These are phyloP conservation scores for Solanum infundibuliforme DNA, from an alignment of 257 asterid genomes.

Conservation along the genomic window DNA sequence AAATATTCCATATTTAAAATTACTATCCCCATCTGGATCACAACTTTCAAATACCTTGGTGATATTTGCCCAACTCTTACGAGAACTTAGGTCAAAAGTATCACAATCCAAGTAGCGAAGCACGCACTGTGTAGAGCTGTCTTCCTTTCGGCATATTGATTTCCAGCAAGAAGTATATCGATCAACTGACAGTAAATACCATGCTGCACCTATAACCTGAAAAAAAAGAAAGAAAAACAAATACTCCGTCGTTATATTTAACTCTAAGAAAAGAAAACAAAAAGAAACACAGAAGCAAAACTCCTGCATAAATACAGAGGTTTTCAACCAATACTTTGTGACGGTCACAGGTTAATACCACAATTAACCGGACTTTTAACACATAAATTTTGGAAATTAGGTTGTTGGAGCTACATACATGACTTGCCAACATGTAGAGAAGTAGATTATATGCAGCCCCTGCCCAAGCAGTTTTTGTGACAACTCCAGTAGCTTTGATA, in stretches of 20 bases:
- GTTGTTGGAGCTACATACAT: conserved; percentile 43
- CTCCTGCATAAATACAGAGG: background rate
- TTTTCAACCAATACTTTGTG: background rate
- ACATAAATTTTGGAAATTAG: background rate
- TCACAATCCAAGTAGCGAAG: conserved; percentile 58
- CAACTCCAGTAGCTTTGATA: conserved; percentile 91
- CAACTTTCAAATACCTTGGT: conserved; percentile 63
- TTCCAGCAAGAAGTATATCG: conserved; percentile 90
- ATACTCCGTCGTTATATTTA: background rate
- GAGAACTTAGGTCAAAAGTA: conserved; percentile 5
- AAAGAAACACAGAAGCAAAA: background rate
- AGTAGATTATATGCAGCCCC: conserved; percentile 96
- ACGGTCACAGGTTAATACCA: background rate
- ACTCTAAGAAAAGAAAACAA: background rate
- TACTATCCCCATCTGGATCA: conserved; percentile 40
- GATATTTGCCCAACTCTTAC: conserved; percentile 41
- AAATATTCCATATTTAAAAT: conserved; percentile 76
- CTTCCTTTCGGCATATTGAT: conserved; percentile 62
- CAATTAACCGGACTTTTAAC: background rate
- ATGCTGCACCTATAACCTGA: conserved; percentile 90
- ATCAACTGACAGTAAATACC: conserved; percentile 85
- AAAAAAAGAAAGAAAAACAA: background rate
- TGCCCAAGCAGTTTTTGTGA: conserved; percentile 99
- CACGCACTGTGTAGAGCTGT: conserved; percentile 34
- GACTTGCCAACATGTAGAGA: conserved; percentile 94